A percentile compares a stretch with the other conserved stretches of the same genome.
Conservation (phyloP, 1,139 yeast genomes). For the Hansenula lynferdii region DNA sequence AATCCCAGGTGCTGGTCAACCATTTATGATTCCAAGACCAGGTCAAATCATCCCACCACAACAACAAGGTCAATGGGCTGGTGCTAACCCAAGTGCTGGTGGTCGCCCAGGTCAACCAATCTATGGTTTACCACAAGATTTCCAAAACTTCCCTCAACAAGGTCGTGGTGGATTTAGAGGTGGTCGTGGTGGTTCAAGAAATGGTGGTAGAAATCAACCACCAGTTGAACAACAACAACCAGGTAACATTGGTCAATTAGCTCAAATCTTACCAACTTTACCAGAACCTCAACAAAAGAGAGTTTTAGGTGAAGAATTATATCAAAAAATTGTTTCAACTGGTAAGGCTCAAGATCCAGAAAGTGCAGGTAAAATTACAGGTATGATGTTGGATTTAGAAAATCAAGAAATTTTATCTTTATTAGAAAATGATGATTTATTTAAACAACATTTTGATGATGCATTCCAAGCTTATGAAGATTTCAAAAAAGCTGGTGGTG, state of each 20-base stretch:
- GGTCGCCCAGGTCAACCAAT: slow-evolving; percentile 65
- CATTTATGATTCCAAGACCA: slow-evolving; percentile 73
- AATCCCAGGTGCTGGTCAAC: slow-evolving; percentile 88
- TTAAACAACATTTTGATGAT: slow-evolving; percentile 90
- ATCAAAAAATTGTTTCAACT: slow-evolving; percentile 89
- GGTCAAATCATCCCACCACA: slow-evolving; percentile 62
- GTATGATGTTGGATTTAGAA: slow-evolving; percentile 97
- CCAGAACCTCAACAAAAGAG: slow-evolving; percentile 94
- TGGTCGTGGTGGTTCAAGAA: slow-evolving; percentile 18
- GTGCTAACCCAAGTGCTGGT: slow-evolving; percentile 50
- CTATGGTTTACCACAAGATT: slow-evolving; percentile 76
- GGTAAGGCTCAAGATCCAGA: slow-evolving; percentile 85
- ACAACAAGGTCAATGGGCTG: slow-evolving; percentile 64
- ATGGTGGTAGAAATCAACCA: slow-evolving; percentile 9
- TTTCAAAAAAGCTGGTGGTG: slow-evolving; percentile 46
- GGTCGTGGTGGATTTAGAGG: slow-evolving; percentile 27
- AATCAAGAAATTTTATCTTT: slow-evolving; percentile 86
- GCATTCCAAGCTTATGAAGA: slow-evolving; percentile 93
- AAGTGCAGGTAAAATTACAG: slow-evolving; percentile 98
- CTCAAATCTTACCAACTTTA: slow-evolving; percentile 53
- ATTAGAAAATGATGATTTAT: slow-evolving; percentile 84
- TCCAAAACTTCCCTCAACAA: slow-evolving; percentile 26
- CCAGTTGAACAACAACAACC: neutral
- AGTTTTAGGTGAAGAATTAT: slow-evolving; percentile 95
- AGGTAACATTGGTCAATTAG: slow-evolving; percentile 19